Evolutionary conservation across 2,329 filamentous ascomycete species (phyloP).

Genomic region (Pseudonectria buxi): DNA sequence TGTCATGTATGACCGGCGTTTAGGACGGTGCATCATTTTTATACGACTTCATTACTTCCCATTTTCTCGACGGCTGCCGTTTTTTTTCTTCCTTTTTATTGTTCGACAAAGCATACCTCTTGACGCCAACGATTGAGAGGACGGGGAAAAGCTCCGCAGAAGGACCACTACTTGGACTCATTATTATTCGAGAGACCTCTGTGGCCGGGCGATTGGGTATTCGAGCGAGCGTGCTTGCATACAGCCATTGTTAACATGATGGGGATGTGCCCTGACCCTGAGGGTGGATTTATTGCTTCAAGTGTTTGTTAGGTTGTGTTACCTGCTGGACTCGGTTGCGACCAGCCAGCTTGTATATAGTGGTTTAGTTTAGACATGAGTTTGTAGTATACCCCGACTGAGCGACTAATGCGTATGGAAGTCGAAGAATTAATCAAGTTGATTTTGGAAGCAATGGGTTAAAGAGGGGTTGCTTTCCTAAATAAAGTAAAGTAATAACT

Average conservation of each 20-base stretch:
- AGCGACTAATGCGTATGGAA: conserved; percentile 27
- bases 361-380: conserved; percentile 27
- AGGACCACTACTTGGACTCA: conserved; percentile 12
- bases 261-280: conserved; percentile 10
- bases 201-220: conserved; percentile 16
- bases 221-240: conserved; percentile 15
- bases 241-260: conserved; percentile 12
- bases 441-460: too few relatives aligned
- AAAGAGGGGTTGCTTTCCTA: too few relatives aligned
- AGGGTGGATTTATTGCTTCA: conserved; percentile 10
- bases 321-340: conserved; percentile 13
- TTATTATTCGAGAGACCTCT: conserved; percentile 7
- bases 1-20: conserved; percentile 20
- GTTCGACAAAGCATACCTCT: conserved; percentile 20
- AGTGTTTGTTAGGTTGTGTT: conserved; percentile 16
- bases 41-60: conserved; percentile 23
- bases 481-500: too few relatives aligned
- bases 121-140: conserved; percentile 21
- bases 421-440: conserved; percentile 10
- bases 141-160: conserved; percentile 11
- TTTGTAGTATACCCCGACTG: conserved; percentile 33
- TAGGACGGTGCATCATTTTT: conserved; percentile 11
- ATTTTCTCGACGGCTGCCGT: conserved; percentile 19
- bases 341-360: conserved; percentile 21
- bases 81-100: conserved; percentile 4